Base-by-base conservation (phyloP, 371 early-diverging fungal species). In the Lichtheimia hyalospora region DNA sequence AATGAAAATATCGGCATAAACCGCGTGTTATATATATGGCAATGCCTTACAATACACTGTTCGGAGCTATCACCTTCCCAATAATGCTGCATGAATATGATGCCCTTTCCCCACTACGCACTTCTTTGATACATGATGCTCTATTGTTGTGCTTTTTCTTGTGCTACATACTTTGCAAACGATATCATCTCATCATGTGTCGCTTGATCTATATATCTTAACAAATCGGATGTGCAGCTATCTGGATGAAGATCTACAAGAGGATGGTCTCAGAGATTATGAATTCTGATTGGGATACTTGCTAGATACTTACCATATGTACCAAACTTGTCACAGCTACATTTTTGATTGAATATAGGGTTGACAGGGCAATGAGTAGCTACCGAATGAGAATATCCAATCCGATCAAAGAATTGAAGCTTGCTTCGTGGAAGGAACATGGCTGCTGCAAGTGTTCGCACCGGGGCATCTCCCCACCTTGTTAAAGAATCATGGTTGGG, bases 321-420 rank as follows among this genome's bases (percentile, higher is more conserved):
- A 10, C 69, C 42, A 39, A 42, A 49, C 16, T 58, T 51, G 39
- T 68, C 63, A 49, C 80, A 79, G 20, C 66, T 64, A 52, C 80
- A 79, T n/a, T 63, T 25, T 24, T 62, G 39, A 18, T 64, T 28
- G 10, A 60, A 34, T 1, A 64, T 54, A 0, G 42, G 18, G 7
- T 66, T 52, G 1, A 73, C 56, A 5, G 80, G 80, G 49, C 80
- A 79, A 56, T 76, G 77, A 0, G 56, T 12, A 0, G 84, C 79
- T 13, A 68, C 63, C 1, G 71, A 80, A 60, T 91, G 88, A 21
- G 79, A 64, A 67, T 88, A 92, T 0, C 93, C 95, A 46, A 93
- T 85, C 18, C 89, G 83, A 59, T 96, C 89, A 66, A 98, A 96
- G 70, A 91, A 96, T 59, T 95, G 92, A 21, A 96, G 73, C 67